A percentile compares a stretch with the other conserved stretches of the same genome.
These are phyloP conservation scores for Cymbopogon flexuosus DNA, from an alignment of 202 grass and related monocot genomes.

Conservation along the genomic window DNA sequence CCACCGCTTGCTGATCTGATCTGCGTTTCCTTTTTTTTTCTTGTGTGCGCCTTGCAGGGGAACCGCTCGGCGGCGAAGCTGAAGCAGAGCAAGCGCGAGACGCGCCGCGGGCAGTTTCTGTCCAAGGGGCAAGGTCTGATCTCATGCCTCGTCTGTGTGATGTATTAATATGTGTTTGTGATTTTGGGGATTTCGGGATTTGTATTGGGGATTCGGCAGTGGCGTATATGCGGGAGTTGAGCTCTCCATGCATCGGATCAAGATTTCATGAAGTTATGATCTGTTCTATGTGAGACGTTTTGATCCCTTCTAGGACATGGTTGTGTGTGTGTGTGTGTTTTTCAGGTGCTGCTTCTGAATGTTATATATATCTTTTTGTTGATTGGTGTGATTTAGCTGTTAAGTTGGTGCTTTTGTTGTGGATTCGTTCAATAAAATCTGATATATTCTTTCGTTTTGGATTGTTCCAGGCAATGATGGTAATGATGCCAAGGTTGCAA, in stretches of 20 bases:
- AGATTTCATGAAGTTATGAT: not conserved
- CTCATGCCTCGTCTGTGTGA: not conserved
- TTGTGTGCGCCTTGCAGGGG: conserved; percentile 33
- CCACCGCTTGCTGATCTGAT: conserved; percentile 33
- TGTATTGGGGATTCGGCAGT: not conserved
- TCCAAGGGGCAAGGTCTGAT: conserved; percentile 90
- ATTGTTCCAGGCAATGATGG: conserved; percentile 48
- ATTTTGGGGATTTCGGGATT: not conserved
- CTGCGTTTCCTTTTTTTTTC: not conserved
- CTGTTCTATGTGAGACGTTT: not conserved
- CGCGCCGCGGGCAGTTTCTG: conserved; percentile 93
- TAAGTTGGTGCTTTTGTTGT: conserved; percentile 12
- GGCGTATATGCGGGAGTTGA: conserved; percentile 20
- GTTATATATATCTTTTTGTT: not conserved
- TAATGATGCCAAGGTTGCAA: conserved; percentile 37
- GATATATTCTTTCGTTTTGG: conserved; percentile 16
- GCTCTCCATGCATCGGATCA: conserved; percentile 25
- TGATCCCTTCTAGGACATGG: not conserved
- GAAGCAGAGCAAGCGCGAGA: conserved; percentile 97
- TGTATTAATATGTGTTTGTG: not conserved
- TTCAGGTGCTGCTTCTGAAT: not conserved
- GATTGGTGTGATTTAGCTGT: conserved; percentile 5
- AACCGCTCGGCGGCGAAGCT: conserved; percentile 80
- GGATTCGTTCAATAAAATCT: conserved; percentile 3
- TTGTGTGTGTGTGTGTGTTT: not conserved